phyloP scores from a whole-genome alignment of 352 stramenopile species.

The Globisporangium rhizosaccharum region DNA sequence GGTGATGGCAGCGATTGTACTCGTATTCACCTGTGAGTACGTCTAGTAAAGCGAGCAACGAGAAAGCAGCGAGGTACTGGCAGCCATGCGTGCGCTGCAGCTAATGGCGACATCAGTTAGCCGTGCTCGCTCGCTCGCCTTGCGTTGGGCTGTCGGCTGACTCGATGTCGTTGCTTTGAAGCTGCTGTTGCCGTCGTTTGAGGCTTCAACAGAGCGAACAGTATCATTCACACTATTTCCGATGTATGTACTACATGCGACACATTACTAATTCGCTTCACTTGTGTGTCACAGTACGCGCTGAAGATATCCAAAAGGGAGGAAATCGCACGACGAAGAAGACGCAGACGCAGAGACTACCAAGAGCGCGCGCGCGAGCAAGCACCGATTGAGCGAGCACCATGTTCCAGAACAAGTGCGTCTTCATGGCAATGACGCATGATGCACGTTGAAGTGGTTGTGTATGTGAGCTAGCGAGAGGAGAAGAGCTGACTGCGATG shows the following conservation, averaged over 20 bases:
- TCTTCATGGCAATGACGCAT: not conserved
- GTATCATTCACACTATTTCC: not conserved
- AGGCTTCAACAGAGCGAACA: not conserved
- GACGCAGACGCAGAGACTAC: no score
- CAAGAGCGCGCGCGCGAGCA: no score
- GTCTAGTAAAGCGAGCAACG: no score
- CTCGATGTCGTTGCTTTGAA: no score
- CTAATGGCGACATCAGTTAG: no score
- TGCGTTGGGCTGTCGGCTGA: no score
- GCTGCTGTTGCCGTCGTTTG: no score
- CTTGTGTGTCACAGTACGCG: not conserved
- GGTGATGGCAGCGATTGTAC: no score
- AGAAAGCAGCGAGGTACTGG: no score
- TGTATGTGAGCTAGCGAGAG: not conserved
- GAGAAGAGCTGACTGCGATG: not conserved
- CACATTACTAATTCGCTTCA: not conserved
- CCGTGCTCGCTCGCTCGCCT: not conserved
- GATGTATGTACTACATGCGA: not conserved
- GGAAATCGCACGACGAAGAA: conserved; percentile 13
- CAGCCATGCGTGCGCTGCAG: no score
- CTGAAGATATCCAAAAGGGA: conserved; percentile 32
- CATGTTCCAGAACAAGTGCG: conserved; percentile 67
- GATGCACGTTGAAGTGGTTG: not conserved
- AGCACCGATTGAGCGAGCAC: conserved; percentile 8
- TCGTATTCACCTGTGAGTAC: no score